Conservation (phyloP, 2,329 filamentous ascomycete species). For the Curvularia sp. region DNA sequence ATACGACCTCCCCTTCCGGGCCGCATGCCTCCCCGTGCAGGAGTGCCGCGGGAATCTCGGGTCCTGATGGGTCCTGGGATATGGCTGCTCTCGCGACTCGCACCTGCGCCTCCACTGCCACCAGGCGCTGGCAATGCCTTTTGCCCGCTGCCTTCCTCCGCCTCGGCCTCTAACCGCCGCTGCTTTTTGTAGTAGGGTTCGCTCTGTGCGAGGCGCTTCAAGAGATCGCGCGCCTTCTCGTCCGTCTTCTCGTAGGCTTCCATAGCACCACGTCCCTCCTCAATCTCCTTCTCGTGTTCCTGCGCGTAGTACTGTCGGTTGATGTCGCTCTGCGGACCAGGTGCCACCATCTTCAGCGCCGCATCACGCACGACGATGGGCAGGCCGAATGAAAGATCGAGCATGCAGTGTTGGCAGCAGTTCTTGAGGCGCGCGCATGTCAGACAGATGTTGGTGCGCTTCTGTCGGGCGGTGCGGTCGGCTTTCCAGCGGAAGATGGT, state of each 20-base stretch:
- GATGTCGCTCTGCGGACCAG: slow-evolving; percentile 88
- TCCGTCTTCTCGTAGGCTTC: slow-evolving; percentile 98
- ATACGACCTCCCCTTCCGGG: slow-evolving; percentile 57
- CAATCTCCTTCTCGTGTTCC: slow-evolving; percentile 93
- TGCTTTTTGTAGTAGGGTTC: slow-evolving; percentile 96
- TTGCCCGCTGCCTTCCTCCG: slow-evolving; percentile 49
- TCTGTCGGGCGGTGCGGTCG: slow-evolving; percentile 88
- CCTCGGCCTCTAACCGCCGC: slow-evolving; percentile 71
- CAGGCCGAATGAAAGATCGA: slow-evolving; percentile 93
- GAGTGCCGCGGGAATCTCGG: slow-evolving; percentile 59
- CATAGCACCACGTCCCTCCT: slow-evolving; percentile 79
- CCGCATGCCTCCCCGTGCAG: slow-evolving; percentile 49
- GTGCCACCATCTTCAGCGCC: slow-evolving; percentile 95
- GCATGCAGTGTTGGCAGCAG: slow-evolving; percentile 98
- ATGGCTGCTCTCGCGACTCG: slow-evolving; percentile 46
- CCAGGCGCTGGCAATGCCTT: slow-evolving; percentile 54
- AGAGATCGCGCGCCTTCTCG: slow-evolving; percentile 89
- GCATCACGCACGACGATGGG: slow-evolving; percentile 95
- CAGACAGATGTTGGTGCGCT: slow-evolving; percentile 92
- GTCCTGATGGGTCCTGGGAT: slow-evolving; percentile 79
- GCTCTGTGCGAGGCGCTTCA: slow-evolving; percentile 84
- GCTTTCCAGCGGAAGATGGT: slow-evolving; percentile 95
- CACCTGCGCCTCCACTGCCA: slow-evolving; percentile 41
- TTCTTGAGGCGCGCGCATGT: slow-evolving; percentile 98
- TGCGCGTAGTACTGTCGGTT: slow-evolving; percentile 98